A percentile compares a stretch with the other conserved stretches of the same genome.
Conservation (phyloP, 73 alveolate genomes). For the Paramecium primaurelia region DNA sequence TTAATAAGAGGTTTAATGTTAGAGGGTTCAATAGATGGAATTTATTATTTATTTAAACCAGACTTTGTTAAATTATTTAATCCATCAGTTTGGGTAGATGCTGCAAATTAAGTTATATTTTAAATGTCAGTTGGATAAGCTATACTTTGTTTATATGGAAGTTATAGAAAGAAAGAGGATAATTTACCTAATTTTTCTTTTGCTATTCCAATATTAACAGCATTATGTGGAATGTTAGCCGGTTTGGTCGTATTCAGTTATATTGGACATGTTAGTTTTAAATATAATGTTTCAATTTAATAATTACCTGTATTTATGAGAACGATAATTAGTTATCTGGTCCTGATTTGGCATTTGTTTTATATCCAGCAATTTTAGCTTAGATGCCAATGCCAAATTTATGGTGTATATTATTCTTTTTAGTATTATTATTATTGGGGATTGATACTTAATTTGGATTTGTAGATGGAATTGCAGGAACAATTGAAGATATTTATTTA, state of each 20-base stretch:
- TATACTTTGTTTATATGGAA: conserved; percentile 45
- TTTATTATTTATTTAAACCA: conserved; percentile 60
- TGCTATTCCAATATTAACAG: conserved; percentile 61
- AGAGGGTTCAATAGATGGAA: conserved; percentile 60
- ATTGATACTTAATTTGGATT: conserved; percentile 60
- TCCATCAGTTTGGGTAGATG: conserved; percentile 69
- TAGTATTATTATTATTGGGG: conserved; percentile 51
- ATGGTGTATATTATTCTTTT: conserved; percentile 64
- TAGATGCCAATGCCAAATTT: conserved; percentile 60
- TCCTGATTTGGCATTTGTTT: conserved; percentile 69
- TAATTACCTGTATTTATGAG: conserved; percentile 48
- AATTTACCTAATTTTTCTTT: conserved; percentile 37
- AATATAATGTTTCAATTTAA: background rate
- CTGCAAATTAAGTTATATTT: conserved; percentile 63
- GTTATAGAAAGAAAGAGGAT: conserved; percentile 47
- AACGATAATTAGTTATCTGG: conserved; percentile 45
- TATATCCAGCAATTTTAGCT: conserved; percentile 66
- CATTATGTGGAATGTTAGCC: conserved; percentile 63
- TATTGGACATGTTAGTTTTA: conserved; percentile 62
- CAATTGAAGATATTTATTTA: conserved; percentile 45
- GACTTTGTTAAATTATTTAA: conserved; percentile 56
- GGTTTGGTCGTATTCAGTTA: conserved; percentile 63
- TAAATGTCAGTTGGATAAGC: conserved; percentile 64
- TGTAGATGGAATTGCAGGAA: conserved; percentile 59
- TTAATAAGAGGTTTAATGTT: conserved; percentile 67